A percentile compares a stretch with the other conserved stretches of the same genome.
Evolutionary conservation across 495 filamentous ascomycete species (phyloP).

Genomic region (Podospora bellae-mahoneyi): DNA sequence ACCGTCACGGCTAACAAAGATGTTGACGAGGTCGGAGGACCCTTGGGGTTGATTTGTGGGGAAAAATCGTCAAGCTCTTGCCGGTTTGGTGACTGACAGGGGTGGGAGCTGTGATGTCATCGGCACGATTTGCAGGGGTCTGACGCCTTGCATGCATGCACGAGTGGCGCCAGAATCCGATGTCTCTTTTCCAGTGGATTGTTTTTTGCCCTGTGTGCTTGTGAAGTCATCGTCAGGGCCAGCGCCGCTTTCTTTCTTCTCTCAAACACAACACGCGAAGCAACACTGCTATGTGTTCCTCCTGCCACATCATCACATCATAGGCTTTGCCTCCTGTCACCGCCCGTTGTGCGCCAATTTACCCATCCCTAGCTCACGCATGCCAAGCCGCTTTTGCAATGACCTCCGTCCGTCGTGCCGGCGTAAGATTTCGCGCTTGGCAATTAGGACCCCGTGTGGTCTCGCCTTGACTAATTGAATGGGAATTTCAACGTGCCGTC

Average conservation of each 20-base stretch:
- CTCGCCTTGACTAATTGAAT: neutral
- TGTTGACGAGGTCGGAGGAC: neutral
- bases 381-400: neutral
- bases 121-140: neutral
- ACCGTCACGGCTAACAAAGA: neutral
- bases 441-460: neutral
- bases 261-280: neutral
- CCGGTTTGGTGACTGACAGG: neutral
- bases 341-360: neutral
- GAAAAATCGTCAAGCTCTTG: neutral
- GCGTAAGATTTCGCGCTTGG: neutral
- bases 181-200: neutral
- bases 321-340: neutral
- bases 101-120: neutral
- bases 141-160: neutral
- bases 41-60: neutral
- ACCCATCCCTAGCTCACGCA: neutral
- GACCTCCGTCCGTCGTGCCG: neutral
- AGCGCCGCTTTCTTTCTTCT: neutral
- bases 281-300: neutral
- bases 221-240: neutral
- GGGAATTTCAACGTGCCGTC: constrained; percentile 10
- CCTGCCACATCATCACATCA: neutral
- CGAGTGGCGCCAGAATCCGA: neutral
- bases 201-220: neutral